These are phyloP conservation scores for Russula dissimulans DNA, from an alignment of 768 basidiomycete genomes.

Conservation along the genomic window DNA sequence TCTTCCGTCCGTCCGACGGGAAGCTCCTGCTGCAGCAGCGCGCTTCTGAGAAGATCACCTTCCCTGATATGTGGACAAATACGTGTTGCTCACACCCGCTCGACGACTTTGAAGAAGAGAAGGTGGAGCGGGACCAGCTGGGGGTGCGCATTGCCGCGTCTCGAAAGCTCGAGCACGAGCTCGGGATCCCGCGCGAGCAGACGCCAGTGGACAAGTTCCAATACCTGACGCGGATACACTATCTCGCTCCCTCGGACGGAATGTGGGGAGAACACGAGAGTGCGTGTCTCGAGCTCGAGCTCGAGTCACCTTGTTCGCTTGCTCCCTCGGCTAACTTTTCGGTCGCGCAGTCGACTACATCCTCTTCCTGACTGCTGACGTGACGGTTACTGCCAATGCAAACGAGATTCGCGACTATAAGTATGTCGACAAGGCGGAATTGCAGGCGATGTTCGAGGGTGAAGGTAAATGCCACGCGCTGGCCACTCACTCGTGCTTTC, in stretches of 20 bases:
- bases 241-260: conserved; percentile 86
- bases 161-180: conserved; percentile 91
- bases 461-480: conserved; percentile 38
- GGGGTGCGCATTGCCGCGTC: conserved; percentile 89
- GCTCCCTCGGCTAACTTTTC: neutral
- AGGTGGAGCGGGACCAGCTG: conserved; percentile 61
- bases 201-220: conserved; percentile 81
- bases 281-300: conserved; percentile 27
- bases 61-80: conserved; percentile 99
- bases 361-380: conserved; percentile 85
- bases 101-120: conserved; percentile 82
- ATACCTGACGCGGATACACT: conserved; percentile 94
- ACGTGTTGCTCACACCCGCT: conserved; percentile 98
- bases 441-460: conserved; percentile 85
- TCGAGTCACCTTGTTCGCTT: neutral
- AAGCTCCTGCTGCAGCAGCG: conserved; percentile 90
- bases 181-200: conserved; percentile 78
- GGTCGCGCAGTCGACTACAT: conserved; percentile 83
- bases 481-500: neutral
- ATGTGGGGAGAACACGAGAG: conserved; percentile 99
- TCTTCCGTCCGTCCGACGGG: conserved; percentile 91
- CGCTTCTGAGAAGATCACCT: conserved; percentile 98
- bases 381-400: conserved; percentile 66
- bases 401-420: conserved; percentile 91
- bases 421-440: conserved; percentile 86